Evolutionary conservation across 1,284 basidiomycete genomes (phyloP), one percentile per base, ranked within the genome.

Genomic region (Apiotrichum porosum): DNA sequence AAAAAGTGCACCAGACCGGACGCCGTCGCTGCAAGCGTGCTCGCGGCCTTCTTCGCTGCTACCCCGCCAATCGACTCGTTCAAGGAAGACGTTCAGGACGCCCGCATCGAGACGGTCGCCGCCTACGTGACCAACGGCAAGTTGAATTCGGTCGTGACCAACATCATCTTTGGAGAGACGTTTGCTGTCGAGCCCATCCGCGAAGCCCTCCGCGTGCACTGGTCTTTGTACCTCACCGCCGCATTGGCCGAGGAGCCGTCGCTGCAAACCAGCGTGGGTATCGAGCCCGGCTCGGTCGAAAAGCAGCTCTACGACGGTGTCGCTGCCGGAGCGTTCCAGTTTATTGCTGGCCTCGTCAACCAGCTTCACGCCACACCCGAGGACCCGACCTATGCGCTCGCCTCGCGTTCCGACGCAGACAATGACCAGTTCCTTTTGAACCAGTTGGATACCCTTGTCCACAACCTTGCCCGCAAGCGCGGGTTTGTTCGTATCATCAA

Each of bases 401-500:
- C 86, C 43, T 87, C 88, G 71, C 81, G 79, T 54, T 73, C 78
- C 2, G 63, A 67, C 42, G 45, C 60, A 1, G 47, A 36, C 10
- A 66, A 67, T 52, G 63, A 71, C 54, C 40, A 24, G 10, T 73
- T 80, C 23, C 74, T 93, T 12, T 75, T 90, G 23, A 71, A 77
- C 22, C 79, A 82, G 18, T 81, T 88, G 49, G 88, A 92, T 62
- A 75, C 76, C 1, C 78, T 94, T 15, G 72, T 93, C 31, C 79
- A 82, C 15, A 74, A 87, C 35, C 83, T 95, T 58, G 83, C 81
- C 0, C 83, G 85, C 52, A 85, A 87, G 9, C 88, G 86, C 13
- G 85, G 86, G 0, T 86, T 93, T 66, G 77, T 95, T n/a, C 82
- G 88, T 36, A 89, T 88, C 66, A 84, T 95, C 66, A 89, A 91